phyloP scores from a whole-genome alignment of 768 basidiomycete genomes.

The Sporobolomyces roseus region DNA sequence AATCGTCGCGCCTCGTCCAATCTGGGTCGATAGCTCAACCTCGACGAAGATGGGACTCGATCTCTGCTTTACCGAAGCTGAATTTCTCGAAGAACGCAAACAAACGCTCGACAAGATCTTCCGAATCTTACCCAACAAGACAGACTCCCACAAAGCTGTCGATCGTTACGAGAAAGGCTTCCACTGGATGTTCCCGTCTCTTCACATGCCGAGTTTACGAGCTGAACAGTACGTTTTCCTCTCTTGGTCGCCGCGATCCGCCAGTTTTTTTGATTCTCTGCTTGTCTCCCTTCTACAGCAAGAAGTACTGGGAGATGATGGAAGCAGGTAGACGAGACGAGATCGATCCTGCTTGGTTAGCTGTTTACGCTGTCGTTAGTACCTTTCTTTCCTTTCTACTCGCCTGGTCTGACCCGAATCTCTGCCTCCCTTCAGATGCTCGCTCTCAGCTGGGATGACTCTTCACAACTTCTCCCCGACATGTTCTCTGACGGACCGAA shows the following conservation, averaged over 20 bases:
- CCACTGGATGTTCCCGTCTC: slow-evolving; percentile 12
- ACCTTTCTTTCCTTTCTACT: background rate
- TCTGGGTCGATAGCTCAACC: background rate
- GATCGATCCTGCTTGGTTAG: slow-evolving; percentile 34
- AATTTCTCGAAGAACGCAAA: slow-evolving; percentile 4
- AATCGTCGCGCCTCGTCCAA: slow-evolving; percentile 14
- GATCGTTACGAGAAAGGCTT: slow-evolving; percentile 1
- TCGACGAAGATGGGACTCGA: slow-evolving; percentile 20
- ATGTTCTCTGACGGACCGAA: background rate
- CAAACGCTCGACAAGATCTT: slow-evolving; percentile 14
- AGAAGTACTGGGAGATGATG: slow-evolving; percentile 28
- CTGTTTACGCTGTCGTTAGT: slow-evolving; percentile 8
- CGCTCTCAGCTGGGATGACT: slow-evolving; percentile 18
- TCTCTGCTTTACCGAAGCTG: slow-evolving; percentile 13
- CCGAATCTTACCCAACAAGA: slow-evolving; percentile 14
- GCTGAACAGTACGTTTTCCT: slow-evolving; percentile 5
- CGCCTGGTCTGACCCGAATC: no score
- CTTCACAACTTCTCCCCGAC: background rate
- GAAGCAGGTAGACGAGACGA: slow-evolving; percentile 17
- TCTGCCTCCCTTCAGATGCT: slow-evolving; percentile 9
- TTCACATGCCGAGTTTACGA: background rate
- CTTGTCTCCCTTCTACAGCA: background rate
- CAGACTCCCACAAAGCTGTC: background rate
- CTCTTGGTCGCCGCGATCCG: no score
- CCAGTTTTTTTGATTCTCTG: background rate